phyloP scores from a whole-genome alignment of 208 protist genomes.

The Trypanosoma theileri region DNA sequence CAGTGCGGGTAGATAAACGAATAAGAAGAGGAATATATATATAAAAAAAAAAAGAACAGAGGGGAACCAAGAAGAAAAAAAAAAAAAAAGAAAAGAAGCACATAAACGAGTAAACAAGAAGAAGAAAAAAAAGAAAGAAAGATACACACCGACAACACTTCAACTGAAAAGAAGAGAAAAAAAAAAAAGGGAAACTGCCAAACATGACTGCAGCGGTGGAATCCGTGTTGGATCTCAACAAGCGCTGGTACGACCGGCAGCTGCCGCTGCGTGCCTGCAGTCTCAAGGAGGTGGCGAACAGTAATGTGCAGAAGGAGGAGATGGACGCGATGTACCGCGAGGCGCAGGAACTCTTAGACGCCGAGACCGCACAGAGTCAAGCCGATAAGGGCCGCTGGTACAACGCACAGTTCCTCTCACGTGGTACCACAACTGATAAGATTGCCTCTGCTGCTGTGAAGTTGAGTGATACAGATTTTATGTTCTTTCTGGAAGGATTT shows the following conservation, averaged over 20 bases:
- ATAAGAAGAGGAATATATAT: not conserved
- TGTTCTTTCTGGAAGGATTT: conserved; percentile 91
- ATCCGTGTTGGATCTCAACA: conserved; percentile 63
- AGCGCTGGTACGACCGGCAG: conserved; percentile 75
- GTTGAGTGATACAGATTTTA: conserved; percentile 89
- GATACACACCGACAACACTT: not conserved
- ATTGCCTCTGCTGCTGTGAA: conserved; percentile 89
- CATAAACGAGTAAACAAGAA: conserved; percentile 3
- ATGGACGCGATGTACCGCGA: conserved; percentile 84
- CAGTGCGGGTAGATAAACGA: no score
- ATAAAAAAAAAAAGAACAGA: no score
- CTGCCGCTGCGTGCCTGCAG: conserved; percentile 80
- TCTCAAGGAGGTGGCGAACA: conserved; percentile 85
- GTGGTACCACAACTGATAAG: conserved; percentile 86
- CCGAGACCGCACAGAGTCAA: conserved; percentile 55
- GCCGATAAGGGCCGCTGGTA: conserved; percentile 85
- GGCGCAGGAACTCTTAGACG: conserved; percentile 72
- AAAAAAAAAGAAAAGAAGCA: no score
- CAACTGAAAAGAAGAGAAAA: not conserved
- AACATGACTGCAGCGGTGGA: conserved; percentile 7
- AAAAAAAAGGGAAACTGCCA: not conserved
- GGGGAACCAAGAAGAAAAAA: not conserved
- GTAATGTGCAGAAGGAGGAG: conserved; percentile 68
- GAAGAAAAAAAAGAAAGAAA: not conserved
- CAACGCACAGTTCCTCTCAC: conserved; percentile 82